Evolutionary conservation across 2,329 filamentous ascomycete genomes (phyloP).

Genomic region (Trichoderma koningii): DNA sequence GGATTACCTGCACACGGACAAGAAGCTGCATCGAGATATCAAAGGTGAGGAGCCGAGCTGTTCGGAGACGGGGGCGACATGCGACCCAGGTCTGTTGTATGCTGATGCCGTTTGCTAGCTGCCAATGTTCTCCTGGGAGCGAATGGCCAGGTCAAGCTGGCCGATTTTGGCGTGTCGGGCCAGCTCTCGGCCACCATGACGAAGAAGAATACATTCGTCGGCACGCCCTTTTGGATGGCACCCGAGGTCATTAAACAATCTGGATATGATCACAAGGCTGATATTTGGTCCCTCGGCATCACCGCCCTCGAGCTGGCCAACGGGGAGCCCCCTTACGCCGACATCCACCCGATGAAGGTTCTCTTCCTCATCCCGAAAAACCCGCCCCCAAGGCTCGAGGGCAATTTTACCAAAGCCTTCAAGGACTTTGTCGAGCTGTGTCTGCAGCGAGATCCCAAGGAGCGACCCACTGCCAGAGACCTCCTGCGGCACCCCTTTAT

Average conservation of each 20-base stretch:
- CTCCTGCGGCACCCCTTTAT: constrained; percentile 89
- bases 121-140: constrained; percentile 88
- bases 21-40: constrained; percentile 94
- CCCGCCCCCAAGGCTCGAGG: constrained; percentile 76
- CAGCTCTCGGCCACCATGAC: constrained; percentile 98
- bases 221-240: constrained; percentile 99
- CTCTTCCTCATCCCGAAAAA: constrained; percentile 96
- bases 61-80: not conserved
- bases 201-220: constrained; percentile 98
- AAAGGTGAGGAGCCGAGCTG: constrained; percentile 66
- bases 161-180: constrained; percentile 95
- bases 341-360: constrained; percentile 98
- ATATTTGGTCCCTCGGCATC: constrained; percentile 96
- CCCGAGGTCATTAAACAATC: constrained; percentile 98
- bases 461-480: constrained; percentile 83
- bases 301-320: constrained; percentile 89
- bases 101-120: constrained; percentile 53
- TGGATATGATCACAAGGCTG: constrained; percentile 95
- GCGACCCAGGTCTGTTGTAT: not conserved
- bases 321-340: constrained; percentile 90
- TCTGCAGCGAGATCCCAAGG: constrained; percentile 83
- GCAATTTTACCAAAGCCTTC: constrained; percentile 78
- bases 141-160: constrained; percentile 93
- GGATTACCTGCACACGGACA: constrained; percentile 91
- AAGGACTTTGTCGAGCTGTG: constrained; percentile 85